Evolutionary conservation across 2,329 filamentous ascomycete species (phyloP), one percentile per base, ranked within the genome.

Genomic region (Monilinia fructicola): DNA sequence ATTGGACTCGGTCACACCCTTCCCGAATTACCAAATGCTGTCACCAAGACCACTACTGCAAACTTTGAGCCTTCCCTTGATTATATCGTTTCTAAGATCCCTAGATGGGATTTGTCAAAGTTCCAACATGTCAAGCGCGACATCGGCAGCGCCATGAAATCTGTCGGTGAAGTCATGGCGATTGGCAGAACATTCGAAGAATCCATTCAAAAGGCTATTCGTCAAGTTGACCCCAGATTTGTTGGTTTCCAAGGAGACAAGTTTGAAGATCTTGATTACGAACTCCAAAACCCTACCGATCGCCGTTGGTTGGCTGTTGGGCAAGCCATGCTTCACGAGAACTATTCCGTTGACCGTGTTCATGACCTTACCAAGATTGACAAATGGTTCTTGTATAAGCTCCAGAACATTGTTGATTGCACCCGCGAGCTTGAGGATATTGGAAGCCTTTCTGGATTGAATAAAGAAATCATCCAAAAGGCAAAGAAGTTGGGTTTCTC

Each of bases 311-410:
- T 99, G 74, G 95, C 95, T 71, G 93, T 99, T 76, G 94, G 95
- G 55, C 93, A 98, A 81, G 95, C 95, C 71, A 96, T 99, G 92
- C 87, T 97, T 72, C 93, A 98, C 82, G 93, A 97, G 81, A 90
- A 90, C 79, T 99, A 99, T 83, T 87, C 91, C 1, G 93, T 97
- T 56, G 94, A 99, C 71, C 88, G 86, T 78, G 85, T 99, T 21
- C 93, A 98, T 77, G 92, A 97, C 9, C 83, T 99, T 73, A 96
- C 91, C 81, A 97, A 97, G 85, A 99, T 99, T 75, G 95, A 98
- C 83, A 97, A 96, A 81, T 98, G 95, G 95, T 99, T 99, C 85
- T 82, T 99, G 74, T 87, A 97, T 87, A 98, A 99, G 86, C 87
- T 99, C 62, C 89, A 97, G 81, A 98, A 98, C 83, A 91, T 99